Evolutionary conservation across 2,329 filamentous ascomycete species (phyloP).

Genomic region (Neopestalotiopsis sp.): DNA sequence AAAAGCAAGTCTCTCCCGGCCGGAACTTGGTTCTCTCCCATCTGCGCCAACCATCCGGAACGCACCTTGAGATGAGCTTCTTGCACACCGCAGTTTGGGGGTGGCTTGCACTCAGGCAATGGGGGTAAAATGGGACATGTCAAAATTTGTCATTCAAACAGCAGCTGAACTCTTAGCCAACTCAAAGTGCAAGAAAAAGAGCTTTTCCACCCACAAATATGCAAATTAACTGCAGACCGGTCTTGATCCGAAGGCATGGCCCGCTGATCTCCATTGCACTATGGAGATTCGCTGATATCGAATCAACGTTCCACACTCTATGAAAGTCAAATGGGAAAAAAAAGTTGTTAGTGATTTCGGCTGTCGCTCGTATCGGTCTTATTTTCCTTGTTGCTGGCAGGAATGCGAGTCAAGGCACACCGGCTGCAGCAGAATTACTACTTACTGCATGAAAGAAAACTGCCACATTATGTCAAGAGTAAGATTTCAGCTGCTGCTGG

Average conservation of each 20-base stretch:
- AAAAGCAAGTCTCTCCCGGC: not conserved
- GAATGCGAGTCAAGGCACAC: not conserved
- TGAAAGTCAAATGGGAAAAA: not conserved
- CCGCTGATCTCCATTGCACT: not conserved
- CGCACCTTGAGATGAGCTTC: not conserved
- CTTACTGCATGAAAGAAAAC: not conserved
- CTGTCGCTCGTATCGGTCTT: not conserved
- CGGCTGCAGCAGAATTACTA: not conserved
- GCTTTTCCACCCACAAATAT: not conserved
- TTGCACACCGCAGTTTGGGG: not conserved
- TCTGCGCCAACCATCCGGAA: not conserved
- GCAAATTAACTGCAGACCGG: conserved; percentile 3
- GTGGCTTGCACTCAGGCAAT: conserved; percentile 1
- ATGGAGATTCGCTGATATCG: not conserved
- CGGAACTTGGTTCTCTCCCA: not conserved
- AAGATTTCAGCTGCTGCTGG: not conserved
- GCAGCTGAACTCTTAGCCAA: not conserved
- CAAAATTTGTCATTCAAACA: not conserved
- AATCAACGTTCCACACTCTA: not conserved
- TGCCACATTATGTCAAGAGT: not conserved
- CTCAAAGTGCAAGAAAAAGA: not conserved
- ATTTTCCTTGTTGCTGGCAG: not conserved
- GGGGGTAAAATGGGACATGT: not conserved
- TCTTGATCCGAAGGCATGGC: not conserved
- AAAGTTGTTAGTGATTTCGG: not conserved